These are phyloP conservation scores for Pseudoscleropodium purum DNA, from an alignment of 225 moss, liverwort and hornwort species.

Conservation along the genomic window DNA sequence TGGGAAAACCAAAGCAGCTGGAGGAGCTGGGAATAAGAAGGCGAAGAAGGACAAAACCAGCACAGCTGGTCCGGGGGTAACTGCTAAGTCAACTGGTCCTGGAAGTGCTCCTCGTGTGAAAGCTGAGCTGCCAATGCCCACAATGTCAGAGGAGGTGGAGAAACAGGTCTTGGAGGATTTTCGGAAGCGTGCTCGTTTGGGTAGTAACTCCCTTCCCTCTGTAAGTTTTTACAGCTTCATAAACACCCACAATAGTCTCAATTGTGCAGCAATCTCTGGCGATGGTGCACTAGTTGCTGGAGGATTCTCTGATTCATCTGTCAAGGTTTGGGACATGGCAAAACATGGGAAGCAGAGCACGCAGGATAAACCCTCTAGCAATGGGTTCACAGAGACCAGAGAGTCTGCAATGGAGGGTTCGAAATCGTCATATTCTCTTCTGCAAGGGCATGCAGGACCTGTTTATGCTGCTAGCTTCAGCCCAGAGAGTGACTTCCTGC, in stretches of 20 bases:
- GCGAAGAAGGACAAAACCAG: conserved; percentile 78
- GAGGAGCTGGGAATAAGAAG: conserved; percentile 62
- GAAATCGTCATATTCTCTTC: conserved; percentile 51
- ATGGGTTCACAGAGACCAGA: conserved; percentile 50
- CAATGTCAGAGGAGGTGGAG: conserved; percentile 80
- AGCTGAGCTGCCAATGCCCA: conserved; percentile 87
- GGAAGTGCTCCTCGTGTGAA: conserved; percentile 83
- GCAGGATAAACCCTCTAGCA: conserved; percentile 42
- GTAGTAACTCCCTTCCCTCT: conserved; percentile 93
- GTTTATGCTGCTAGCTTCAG: conserved; percentile 94
- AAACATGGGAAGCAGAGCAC: conserved; percentile 57
- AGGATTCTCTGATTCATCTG: conserved; percentile 98
- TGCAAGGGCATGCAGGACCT: conserved; percentile 93
- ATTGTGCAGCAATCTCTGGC: conserved; percentile 81
- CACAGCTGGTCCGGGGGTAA: conserved; percentile 39
- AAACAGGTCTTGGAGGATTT: conserved; percentile 82
- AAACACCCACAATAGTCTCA: conserved; percentile 92
- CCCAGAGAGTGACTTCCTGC: conserved; percentile 79
- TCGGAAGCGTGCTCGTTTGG: conserved; percentile 81
- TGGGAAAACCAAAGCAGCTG: conserved; percentile 60
- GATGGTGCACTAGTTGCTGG: conserved; percentile 88
- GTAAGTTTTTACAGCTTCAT: conserved; percentile 98
- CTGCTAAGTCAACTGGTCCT: conserved; percentile 54
- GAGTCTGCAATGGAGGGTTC: conserved; percentile 43
- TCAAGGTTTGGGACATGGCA: conserved; percentile 99